Evolutionary conservation across 2,329 filamentous ascomycete species (phyloP), one percentile per base, ranked within the genome.

Genomic region (Trichophyton schoenleinii): DNA sequence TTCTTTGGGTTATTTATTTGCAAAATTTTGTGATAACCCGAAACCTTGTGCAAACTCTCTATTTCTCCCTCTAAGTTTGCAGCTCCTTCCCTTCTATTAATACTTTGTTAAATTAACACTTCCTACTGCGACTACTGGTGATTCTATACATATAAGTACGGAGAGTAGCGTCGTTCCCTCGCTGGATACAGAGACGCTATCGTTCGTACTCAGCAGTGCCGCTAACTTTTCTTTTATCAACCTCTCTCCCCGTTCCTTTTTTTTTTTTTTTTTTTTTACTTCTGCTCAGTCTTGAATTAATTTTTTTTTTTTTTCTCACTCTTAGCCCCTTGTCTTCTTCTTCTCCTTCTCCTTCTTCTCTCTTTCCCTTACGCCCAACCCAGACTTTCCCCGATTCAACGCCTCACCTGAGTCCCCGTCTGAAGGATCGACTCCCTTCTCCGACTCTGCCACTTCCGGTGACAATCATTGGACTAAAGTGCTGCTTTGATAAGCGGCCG

Each of bases 181-280:
- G 38, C 13, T 18, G n/a, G 49, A 36, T 36, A 55, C 28, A 55
- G 49, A 55, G 28, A 55, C 28, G 49, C 49, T 28, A 28, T 28
- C 49, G 49, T 55, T 55, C 49, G 49, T 55, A 55, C 49, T 28
- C 49, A 55, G 28, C 34, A 28, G 41, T 13, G 22, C 34, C 49
- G 25, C 18, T 55, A 55, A 55, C 28, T 55, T 55, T 55, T 20
- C 49, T 55, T 55, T 55, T 34, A 55, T 55, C 49, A 34, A 36
- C 28, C 28, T 25, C 7, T 22, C 20, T 46, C 2, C 41, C 57
- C 58, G 18, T 59, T 59, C 58, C 25, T 59, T 59, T 59, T 59
- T 59, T 41, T n/a, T 59, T 59, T 59, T 59, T 59, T 58, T 18
- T 59, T 59, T 59, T 59, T 58, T 18, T 44, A 18, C 34, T 31